Base-by-base conservation (phyloP, 164 flowering plant species). In the Kingdonia uniflora region DNA sequence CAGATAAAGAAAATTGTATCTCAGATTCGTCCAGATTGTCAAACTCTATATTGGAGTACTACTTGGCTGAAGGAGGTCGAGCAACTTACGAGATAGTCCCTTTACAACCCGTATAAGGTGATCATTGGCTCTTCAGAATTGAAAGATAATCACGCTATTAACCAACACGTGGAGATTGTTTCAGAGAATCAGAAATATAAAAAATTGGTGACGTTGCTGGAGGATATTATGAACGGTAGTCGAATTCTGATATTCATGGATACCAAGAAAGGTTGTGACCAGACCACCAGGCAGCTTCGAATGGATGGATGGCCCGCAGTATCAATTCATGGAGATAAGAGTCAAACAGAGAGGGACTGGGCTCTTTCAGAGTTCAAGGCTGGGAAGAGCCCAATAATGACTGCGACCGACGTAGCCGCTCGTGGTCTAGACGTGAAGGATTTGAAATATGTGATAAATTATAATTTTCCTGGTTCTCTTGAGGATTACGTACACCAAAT, bases 61-160 rank as follows among this genome's bases (percentile, higher is more conserved):
- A 92, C 99, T 49, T 92, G 99, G 99, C 99, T 96, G n/a, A 92
- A 88, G 77, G 99, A 92, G 71, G 97, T 92, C 64, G 99, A 92
- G 66, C 84, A 75, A 53, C 80, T 88, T 47, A 82, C 97, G 0
- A 72, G 76, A 59, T 71, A 76, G 45, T 84, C 72, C 61, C 89
- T 92, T 11, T 86, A 82, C 65, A 84, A 88, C 40, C 75, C 99
- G 20, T 92, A 88, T 69, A 92, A 92, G 76, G 99, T 92, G 68
- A 75, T 72, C 55, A 94, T 94, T 59, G 99, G 99, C 54, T 94
- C 99, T 42, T 23, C 59, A 35, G 99, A 94, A 63, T 74, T 94
- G 74, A 94, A 81, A 74, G 99, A 97, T 53, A 94, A 94, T 70
- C 99, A 78, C 66, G 79, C 99, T 10, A 94, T 94, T 65, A 81